Percentiles rank a stretch among this genome's conserved stretches.
These are phyloP conservation scores for Ascochyta koolunga DNA, from an alignment of 2,329 filamentous ascomycete species.

Conservation along the genomic window DNA sequence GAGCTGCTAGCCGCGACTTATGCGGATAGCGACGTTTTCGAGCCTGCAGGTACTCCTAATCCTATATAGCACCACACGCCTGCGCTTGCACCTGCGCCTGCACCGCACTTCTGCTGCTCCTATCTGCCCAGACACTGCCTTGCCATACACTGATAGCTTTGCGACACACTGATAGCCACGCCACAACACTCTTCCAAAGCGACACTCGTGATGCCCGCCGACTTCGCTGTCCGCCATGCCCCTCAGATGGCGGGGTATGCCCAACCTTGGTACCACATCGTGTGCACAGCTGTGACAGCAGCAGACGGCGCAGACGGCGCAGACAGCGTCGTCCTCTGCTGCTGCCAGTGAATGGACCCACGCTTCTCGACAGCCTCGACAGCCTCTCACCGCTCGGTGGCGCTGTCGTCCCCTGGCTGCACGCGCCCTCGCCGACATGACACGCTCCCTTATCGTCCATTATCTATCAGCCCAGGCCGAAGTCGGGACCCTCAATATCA, in stretches of 20 bases:
- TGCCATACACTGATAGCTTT: constrained; percentile 7
- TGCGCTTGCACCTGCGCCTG: too few relatives aligned
- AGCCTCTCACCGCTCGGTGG: constrained; percentile 10
- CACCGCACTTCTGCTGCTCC: neutral
- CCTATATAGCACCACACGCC: neutral
- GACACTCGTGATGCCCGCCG: constrained; percentile 22
- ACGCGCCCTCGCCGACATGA: constrained; percentile 5
- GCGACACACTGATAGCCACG: constrained; percentile 6
- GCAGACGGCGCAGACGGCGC: neutral
- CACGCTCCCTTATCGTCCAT: constrained; percentile 37
- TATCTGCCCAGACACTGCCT: constrained; percentile 1
- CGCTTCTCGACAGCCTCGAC: neutral
- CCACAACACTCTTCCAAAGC: constrained; percentile 15
- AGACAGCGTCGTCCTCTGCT: too few relatives aligned
- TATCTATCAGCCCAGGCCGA: constrained; percentile 38
- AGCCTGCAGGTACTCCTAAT: constrained; percentile 9
- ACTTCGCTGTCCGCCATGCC: constrained; percentile 12
- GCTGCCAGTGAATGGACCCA: neutral
- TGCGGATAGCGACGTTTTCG: neutral
- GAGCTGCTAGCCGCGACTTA: constrained; percentile 2
- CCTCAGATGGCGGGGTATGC: constrained; percentile 32
- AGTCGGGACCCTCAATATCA: constrained; percentile 31
- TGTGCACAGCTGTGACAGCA: neutral
- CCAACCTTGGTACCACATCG: neutral
- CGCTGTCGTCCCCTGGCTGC: neutral